Percentiles rank a stretch among this genome's conserved stretches.
Evolutionary conservation across 352 stramenopile genomes (phyloP).

Genomic region (Globisporangium abappressorium): DNA sequence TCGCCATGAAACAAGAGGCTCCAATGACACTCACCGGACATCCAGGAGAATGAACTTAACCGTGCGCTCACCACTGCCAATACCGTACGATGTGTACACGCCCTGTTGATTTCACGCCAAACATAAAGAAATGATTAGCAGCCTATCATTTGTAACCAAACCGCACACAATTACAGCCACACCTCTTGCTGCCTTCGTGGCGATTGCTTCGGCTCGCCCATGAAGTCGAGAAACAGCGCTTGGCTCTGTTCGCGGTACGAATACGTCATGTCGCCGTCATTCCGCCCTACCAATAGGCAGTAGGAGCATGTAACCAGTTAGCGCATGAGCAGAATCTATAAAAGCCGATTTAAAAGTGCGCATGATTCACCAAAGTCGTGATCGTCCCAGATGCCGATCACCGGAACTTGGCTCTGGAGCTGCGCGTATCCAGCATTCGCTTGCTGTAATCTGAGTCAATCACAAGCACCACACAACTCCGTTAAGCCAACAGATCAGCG

Average conservation of each 20-base stretch:
- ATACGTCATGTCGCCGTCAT: conserved; percentile 78
- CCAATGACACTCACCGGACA: conserved; percentile 33
- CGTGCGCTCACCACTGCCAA: conserved; percentile 47
- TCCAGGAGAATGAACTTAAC: conserved; percentile 87
- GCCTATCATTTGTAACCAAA: not conserved
- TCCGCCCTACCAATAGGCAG: conserved; percentile 20
- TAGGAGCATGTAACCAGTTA: not conserved
- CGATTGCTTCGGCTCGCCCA: conserved; percentile 66
- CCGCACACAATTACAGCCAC: not conserved
- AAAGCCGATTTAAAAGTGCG: not conserved
- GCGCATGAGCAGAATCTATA: not conserved
- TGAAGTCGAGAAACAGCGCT: conserved; percentile 80
- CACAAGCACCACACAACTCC: not conserved
- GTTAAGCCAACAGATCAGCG: too few species aligned
- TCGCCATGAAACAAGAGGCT: not conserved
- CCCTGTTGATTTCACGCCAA: conserved; percentile 28
- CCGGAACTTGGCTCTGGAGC: conserved; percentile 52
- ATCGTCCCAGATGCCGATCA: conserved; percentile 85
- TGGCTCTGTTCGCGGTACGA: conserved; percentile 68
- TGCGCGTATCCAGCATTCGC: conserved; percentile 52
- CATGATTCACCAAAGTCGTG: conserved; percentile 76
- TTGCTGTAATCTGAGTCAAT: conserved; percentile 41
- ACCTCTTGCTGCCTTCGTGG: conserved; percentile 71
- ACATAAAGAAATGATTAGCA: too few species aligned
- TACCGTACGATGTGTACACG: conserved; percentile 78